phyloP scores from a whole-genome alignment of 805 yeast species.

The Candida montana region DNA sequence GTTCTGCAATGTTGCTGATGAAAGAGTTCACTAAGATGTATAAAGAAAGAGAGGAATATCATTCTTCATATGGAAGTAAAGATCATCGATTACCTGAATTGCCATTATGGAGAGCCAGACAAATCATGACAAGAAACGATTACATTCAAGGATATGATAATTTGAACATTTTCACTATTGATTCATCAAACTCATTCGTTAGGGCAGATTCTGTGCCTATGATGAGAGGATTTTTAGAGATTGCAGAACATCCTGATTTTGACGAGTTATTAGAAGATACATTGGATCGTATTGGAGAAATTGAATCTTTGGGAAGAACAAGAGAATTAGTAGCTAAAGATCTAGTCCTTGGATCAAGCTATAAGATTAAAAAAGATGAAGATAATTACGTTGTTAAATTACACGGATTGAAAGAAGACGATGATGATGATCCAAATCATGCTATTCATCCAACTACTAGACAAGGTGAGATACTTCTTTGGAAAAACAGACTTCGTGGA shows the following conservation, averaged over 20 bases:
- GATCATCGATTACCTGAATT: constrained; percentile 54
- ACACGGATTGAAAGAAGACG: constrained; percentile 16
- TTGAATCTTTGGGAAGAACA: constrained; percentile 74
- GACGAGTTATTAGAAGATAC: constrained; percentile 62
- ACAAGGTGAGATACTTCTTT: constrained; percentile 19
- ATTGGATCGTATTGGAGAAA: constrained; percentile 61
- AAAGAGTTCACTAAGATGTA: constrained; percentile 61
- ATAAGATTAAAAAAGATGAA: constrained; percentile 26
- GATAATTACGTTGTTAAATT: constrained; percentile 13
- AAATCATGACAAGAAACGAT: constrained; percentile 81
- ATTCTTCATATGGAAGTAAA: constrained; percentile 1
- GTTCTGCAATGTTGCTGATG: constrained; percentile 70
- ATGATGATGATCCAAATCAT: constrained; percentile 17
- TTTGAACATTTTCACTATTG: constrained; percentile 73
- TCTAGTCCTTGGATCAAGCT: constrained; percentile 46
- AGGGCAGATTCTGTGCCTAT: constrained; percentile 80
- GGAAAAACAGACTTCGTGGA: constrained; percentile 21
- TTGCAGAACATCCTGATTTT: constrained; percentile 65
- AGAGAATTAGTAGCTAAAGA: constrained; percentile 72
- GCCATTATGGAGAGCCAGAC: constrained; percentile 81
- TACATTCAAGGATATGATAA: constrained; percentile 72
- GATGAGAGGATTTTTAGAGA: constrained; percentile 86
- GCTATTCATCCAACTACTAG: constrained; percentile 24
- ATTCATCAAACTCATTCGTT: constrained; percentile 58
- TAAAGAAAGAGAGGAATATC: constrained; percentile 34